Evolutionary conservation across 2,329 filamentous ascomycete species (phyloP).

Genomic region (Diaporthe amygdali): DNA sequence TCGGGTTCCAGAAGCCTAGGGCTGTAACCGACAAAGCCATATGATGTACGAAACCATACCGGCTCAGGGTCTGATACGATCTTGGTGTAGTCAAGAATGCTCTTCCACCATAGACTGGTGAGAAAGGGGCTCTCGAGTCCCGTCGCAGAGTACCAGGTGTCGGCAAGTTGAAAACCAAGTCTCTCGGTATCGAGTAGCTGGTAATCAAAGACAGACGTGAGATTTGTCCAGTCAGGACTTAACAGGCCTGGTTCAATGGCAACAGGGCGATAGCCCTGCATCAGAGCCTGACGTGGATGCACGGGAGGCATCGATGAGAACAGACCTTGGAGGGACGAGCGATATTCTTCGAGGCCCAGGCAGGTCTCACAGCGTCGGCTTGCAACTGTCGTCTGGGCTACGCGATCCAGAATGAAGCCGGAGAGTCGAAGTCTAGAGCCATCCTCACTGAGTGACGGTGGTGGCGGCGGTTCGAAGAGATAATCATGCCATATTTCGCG

Average conservation of each 20-base stretch:
- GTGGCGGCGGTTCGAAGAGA: background rate
- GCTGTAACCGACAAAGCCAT: background rate
- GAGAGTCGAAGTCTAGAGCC: background rate
- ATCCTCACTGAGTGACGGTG: background rate
- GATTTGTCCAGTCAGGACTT: background rate
- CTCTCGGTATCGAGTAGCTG: background rate
- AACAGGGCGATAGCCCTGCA: background rate
- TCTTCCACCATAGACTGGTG: conserved; percentile 2
- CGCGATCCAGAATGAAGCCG: background rate
- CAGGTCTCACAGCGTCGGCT: background rate
- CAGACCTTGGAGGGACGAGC: background rate
- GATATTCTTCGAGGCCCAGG: background rate
- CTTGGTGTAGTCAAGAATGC: background rate
- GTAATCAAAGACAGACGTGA: background rate
- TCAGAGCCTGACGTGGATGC: background rate
- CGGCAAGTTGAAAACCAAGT: background rate
- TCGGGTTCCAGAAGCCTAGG: background rate
- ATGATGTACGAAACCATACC: background rate
- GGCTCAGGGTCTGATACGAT: background rate
- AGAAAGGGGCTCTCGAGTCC: conserved; percentile 1
- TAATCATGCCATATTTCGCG: background rate
- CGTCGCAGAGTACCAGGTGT: background rate
- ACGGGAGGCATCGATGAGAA: background rate
- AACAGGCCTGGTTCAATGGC: background rate
- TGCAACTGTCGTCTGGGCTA: background rate